Base-by-base conservation (phyloP, 768 basidiomycete species). In the Cyclocybe aegerita region DNA sequence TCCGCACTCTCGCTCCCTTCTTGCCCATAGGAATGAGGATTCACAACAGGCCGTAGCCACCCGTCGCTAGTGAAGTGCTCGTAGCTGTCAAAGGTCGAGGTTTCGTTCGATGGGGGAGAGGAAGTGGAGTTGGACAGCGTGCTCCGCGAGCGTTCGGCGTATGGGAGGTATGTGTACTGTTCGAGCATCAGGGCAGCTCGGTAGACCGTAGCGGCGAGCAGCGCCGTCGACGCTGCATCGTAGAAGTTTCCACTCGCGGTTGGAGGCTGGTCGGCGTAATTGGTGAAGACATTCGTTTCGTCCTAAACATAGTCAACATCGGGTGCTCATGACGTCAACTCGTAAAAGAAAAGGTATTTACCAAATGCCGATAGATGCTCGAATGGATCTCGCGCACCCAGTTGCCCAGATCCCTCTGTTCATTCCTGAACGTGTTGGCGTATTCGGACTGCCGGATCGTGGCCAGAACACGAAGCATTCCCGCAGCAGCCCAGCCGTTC, bases 401-500 rank as follows among this genome's bases (percentile, higher is more conserved):
- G 12, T 63, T 65, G 0, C 70, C 70, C 7, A 93, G 73, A 49
- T 90, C 81, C 0, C 65, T 69, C 55, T 82, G 79, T 62, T 90
- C 70, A 11, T 60, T 67, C 44, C 72, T 61, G 51, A 90, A 65
- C 6, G 66, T 61, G 30, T 69, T 69, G 1, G 77, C 70, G 53
- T 73, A 90, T 43, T 76, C 68, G 0, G 88, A 88, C 31, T 79
- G 69, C 55, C 79, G 72, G 50, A 93, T 85, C 1, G 90, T 93
- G 2, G 80, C 83, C 0, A 88, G 72, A 2, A 94, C 93, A 5
- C 93, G 84, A 8, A 90, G 71, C 79, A 93, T 93, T 1, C 93
- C 93, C 12, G 83, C 87, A 0, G 90, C 90, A 0, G 88, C 93
- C 93, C 93, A 96, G 2, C 74, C 93, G 49, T 94, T 93, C 0